Evolutionary conservation across 106 monocot genomes (phyloP), one percentile per base, ranked within the genome.

Genomic region (Apostasia ramifera): DNA sequence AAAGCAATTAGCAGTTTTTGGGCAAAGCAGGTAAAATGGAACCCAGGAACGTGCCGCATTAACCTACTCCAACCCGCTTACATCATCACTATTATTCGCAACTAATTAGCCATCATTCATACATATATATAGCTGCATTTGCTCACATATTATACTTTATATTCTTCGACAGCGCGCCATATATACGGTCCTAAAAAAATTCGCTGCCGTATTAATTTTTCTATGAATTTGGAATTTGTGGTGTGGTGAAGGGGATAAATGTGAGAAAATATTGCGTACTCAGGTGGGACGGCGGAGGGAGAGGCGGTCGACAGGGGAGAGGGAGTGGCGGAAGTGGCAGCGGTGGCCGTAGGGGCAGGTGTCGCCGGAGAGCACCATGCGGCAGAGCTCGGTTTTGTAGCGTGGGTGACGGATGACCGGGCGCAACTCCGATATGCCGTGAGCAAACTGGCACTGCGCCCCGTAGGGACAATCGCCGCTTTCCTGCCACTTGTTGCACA

Each of bases 401-500:
- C 91, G 83, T 2, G 86, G 91, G 69, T 88, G 91, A 65, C 86
- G 95, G 75, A 92, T 82, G 41, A 92, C 82, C 13, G 97, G 92
- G 46, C 92, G 89, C 49, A 97, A 85, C 84, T 94, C 94, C 2
- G 47, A 58, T 6, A 94, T 75, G 48, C 92, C 97, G 74, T 97
- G 97, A 4, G 92, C 92, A 74, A 97, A 97, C 66, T 92, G 97
- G 85, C 97, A 97, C 66, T 82, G 86, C 13, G 86, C 82, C 5
- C 86, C 89, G 71, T 97, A 92, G 1, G 89, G 89, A 46, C 97
- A 97, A 44, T 74, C 74, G 3, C 92, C 89, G 10, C 14, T 77
- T 67, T 93, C 89, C 76, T 92, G 83, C 86, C 92, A 92, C 67
- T 92, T 97, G 85, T 92, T 89, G 89, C 97, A 97, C 4, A 92